Conservation (phyloP, 83 land plant species). For the Picea abies region DNA sequence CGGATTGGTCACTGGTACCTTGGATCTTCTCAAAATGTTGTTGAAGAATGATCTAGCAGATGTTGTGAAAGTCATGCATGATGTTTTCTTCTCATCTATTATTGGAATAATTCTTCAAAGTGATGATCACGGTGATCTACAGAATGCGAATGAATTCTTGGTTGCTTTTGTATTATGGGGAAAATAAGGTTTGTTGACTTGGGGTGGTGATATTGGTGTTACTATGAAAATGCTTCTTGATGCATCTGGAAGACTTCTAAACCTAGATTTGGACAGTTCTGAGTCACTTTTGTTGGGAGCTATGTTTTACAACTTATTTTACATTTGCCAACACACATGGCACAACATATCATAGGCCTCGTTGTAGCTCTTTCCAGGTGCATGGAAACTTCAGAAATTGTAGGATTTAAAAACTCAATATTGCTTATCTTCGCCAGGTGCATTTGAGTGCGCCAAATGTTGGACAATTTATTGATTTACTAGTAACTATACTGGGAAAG, state of each 20-base stretch:
- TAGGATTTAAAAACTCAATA: conserved; percentile 71
- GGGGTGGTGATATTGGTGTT: conserved; percentile 70
- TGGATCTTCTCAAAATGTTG: conserved; percentile 86
- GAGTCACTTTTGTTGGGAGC: conserved; percentile 82
- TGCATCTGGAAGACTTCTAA: conserved; percentile 90
- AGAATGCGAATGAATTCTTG: conserved; percentile 97
- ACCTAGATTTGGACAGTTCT: conserved; percentile 86
- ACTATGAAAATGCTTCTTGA: conserved; percentile 88
- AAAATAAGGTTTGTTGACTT: conserved; percentile 63
- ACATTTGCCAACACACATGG: conserved; percentile 80
- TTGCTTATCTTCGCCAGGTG: conserved; percentile 81
- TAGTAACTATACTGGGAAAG: conserved; percentile 60
- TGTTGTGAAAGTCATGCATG: conserved; percentile 64
- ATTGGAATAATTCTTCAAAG: conserved; percentile 60
- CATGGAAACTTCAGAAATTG: conserved; percentile 71
- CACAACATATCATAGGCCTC: conserved; percentile 70
- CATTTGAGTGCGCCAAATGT: conserved; percentile 87
- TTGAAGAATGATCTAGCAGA: conserved; percentile 79
- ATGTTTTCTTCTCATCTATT: conserved; percentile 60
- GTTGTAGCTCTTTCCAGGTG: conserved; percentile 81
- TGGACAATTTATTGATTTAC: no score
- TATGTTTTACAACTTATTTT: conserved; percentile 81
- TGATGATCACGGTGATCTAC: conserved; percentile 76
- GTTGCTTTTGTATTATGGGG: conserved; percentile 79
- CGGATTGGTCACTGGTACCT: conserved; percentile 83